Evolutionary conservation across 192 early-diverging fungal genomes (phyloP).

Genomic region (Ambispora gerdemannii): DNA sequence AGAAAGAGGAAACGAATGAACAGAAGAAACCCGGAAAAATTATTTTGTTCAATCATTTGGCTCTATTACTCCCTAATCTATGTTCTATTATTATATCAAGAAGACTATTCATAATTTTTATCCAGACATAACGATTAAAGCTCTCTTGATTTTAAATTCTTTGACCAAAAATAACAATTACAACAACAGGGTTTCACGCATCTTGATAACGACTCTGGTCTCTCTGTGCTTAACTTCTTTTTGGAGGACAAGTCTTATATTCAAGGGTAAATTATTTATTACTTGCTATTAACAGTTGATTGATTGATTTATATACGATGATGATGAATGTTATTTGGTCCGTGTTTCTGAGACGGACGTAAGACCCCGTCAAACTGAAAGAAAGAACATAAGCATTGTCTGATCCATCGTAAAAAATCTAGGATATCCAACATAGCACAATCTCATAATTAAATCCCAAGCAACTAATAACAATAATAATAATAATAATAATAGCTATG

Average conservation of each 20-base stretch:
- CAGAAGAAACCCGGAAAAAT: too few species aligned
- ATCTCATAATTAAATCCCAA: not conserved
- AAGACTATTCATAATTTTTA: too few species aligned
- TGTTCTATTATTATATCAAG: too few species aligned
- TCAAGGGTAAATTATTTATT: slow-evolving; percentile 19
- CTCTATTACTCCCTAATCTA: too few species aligned
- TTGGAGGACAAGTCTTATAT: slow-evolving; percentile 30
- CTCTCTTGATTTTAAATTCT: too few species aligned
- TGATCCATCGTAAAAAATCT: not conserved
- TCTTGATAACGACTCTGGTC: slow-evolving; percentile 22
- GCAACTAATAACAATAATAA: not conserved
- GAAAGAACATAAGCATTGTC: slow-evolving; percentile 5
- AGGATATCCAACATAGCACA: not conserved
- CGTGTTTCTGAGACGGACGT: slow-evolving; percentile 31
- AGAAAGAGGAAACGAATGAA: too few species aligned
- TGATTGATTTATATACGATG: not conserved
- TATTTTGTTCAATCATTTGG: too few species aligned
- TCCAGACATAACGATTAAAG: too few species aligned
- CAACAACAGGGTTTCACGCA: slow-evolving; percentile 21
- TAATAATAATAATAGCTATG: slow-evolving; percentile 51
- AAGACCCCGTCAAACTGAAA: slow-evolving; percentile 22
- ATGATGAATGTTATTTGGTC: slow-evolving; percentile 31
- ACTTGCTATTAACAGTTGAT: not conserved
- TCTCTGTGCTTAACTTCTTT: slow-evolving; percentile 16
- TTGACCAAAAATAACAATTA: too few species aligned